A percentile compares a stretch with the other conserved stretches of the same genome.
Conservation (phyloP, 179 eudicot genomes). For the Kewa caespitosa region DNA sequence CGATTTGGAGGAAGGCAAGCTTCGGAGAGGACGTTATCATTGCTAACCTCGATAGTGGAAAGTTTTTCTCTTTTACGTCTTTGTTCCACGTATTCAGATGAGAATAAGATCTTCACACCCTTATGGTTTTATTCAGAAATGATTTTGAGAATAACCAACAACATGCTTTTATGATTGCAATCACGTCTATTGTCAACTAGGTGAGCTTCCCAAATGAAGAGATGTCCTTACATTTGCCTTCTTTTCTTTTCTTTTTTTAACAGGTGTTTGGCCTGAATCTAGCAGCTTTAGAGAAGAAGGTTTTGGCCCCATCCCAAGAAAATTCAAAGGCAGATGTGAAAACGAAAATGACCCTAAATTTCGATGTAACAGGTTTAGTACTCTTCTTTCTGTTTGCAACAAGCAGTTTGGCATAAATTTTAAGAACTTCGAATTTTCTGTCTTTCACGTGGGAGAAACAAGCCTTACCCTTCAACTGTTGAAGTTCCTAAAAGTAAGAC, state of each 20-base stretch:
- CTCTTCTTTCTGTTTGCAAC: neutral
- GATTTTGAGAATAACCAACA: too few species aligned
- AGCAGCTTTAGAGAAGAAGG: conserved; percentile 40
- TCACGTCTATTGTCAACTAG: neutral
- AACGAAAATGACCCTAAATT: neutral
- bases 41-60: conserved; percentile 54
- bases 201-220: neutral
- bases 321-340: conserved; percentile 28
- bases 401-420: too few species aligned
- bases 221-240: neutral
- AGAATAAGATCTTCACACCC: neutral
- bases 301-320: conserved; percentile 36
- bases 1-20: conserved; percentile 41
- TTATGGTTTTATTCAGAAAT: too few species aligned
- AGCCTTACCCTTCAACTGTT: neutral
- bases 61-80: neutral
- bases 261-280: conserved; percentile 54
- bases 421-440: neutral
- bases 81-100: neutral
- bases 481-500: neutral
- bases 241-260: neutral
- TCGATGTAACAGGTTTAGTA: conserved; percentile 23
- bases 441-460: neutral
- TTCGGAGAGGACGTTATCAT: conserved; percentile 52
- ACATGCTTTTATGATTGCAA: too few species aligned